These are phyloP conservation scores for Colletotrichum tabaci DNA, from an alignment of 2,329 filamentous ascomycete species.

Conservation along the genomic window DNA sequence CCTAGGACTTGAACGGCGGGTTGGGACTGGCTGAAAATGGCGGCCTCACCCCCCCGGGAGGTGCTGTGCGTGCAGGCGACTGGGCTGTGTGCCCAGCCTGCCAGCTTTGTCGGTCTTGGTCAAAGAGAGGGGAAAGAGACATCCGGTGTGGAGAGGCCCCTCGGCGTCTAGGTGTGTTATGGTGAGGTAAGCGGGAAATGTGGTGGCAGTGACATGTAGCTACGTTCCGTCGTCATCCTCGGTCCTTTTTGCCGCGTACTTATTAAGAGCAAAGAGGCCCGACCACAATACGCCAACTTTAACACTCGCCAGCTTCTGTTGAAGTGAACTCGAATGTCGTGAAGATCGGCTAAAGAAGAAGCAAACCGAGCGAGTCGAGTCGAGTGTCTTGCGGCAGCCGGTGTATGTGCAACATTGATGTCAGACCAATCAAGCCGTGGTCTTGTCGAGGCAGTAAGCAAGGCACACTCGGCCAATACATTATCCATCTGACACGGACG, in stretches of 20 bases:
- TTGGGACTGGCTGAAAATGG: conserved; percentile 40
- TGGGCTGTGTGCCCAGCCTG: not conserved
- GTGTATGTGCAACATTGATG: not conserved
- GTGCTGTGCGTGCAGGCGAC: conserved; percentile 20
- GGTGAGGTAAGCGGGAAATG: conserved; percentile 27
- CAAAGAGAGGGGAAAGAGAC: conserved; percentile 12
- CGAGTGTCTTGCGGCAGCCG: conserved; percentile 27
- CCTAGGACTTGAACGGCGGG: conserved; percentile 37
- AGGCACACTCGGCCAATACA: conserved; percentile 29
- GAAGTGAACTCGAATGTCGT: not conserved
- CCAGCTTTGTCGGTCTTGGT: conserved; percentile 4
- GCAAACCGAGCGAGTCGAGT: not conserved
- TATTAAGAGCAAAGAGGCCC: not conserved
- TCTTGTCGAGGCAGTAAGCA: conserved; percentile 22
- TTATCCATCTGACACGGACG: conserved; percentile 7
- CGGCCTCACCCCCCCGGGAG: conserved; percentile 28
- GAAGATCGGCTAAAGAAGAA: not conserved
- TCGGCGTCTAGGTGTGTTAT: not conserved
- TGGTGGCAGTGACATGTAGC: conserved; percentile 6
- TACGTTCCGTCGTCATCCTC: too few species aligned
- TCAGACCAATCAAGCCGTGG: conserved; percentile 18
- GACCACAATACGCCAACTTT: too few species aligned
- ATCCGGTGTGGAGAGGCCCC: conserved; percentile 13
- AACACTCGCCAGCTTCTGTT: not conserved
- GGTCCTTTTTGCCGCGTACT: not conserved